Evolutionary conservation across 1,284 basidiomycete species (phyloP).

Genomic region (Ustilago loliicola): DNA sequence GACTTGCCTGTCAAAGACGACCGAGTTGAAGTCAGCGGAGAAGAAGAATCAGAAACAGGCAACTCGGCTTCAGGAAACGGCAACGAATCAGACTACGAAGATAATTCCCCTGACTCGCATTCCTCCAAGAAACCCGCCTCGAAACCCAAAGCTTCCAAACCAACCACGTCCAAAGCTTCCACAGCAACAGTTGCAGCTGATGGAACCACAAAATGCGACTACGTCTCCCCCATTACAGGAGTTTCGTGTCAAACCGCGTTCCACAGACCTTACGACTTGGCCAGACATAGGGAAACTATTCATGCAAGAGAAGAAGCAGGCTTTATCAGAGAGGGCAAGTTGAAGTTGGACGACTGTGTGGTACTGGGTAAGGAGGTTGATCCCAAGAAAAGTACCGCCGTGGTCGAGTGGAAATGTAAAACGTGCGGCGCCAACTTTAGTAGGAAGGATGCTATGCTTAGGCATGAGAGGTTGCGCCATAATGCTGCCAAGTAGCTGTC

Average conservation of each 20-base stretch:
- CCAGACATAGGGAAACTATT: slow-evolving; percentile 68
- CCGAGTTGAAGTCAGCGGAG: slow-evolving; percentile 34
- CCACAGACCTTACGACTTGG: slow-evolving; percentile 69
- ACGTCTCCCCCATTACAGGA: slow-evolving; percentile 62
- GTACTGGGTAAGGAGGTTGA: slow-evolving; percentile 70
- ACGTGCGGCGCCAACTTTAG: slow-evolving; percentile 56
- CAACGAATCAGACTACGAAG: slow-evolving; percentile 51
- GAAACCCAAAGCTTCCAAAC: slow-evolving; percentile 18
- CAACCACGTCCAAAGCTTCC: background rate
- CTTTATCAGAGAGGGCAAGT: slow-evolving; percentile 58
- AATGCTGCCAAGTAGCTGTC: slow-evolving; percentile 49
- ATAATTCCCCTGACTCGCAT: slow-evolving; percentile 19
- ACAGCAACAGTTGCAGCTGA: slow-evolving; percentile 22
- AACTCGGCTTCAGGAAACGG: slow-evolving; percentile 24
- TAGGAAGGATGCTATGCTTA: slow-evolving; percentile 66
- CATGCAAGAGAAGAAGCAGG: slow-evolving; percentile 67
- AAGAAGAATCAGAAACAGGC: slow-evolving; percentile 45
- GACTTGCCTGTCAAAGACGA: slow-evolving; percentile 22
- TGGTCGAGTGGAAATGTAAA: slow-evolving; percentile 69
- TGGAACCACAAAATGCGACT: slow-evolving; percentile 65
- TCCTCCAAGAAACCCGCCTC: slow-evolving; percentile 2
- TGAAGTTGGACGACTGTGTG: slow-evolving; percentile 63
- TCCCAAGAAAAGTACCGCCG: slow-evolving; percentile 63
- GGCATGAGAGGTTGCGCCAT: slow-evolving; percentile 62
- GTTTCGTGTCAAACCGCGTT: slow-evolving; percentile 65